Evolutionary conservation across 2,329 filamentous ascomycete species (phyloP), one percentile per base, ranked within the genome.

Genomic region (Xylariales sp.): DNA sequence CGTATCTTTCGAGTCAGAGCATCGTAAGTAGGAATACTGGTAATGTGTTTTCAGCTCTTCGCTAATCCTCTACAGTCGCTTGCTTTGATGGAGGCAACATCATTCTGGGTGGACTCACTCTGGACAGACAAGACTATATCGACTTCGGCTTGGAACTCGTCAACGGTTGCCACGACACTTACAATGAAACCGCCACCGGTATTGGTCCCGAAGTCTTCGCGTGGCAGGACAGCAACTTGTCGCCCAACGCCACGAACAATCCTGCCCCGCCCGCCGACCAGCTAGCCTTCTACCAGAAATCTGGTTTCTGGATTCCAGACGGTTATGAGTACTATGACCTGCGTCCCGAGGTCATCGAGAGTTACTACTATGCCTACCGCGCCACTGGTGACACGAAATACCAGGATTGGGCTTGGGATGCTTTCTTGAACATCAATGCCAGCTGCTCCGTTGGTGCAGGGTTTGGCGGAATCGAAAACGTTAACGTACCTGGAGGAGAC

Each of bases 81-180:
- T 93, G 87, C 62, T 95, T 95, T 56, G 78, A 85, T 43, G 88
- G 86, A 24, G 89, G 89, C 12, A 94, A 84, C 61, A 88, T 94
- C 65, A 82, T 95, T 52, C 77, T 95, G 14, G 88, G 84, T 16
- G 88, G 88, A 4, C 73, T 85, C 18, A 78, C 83, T 1, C 76
- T 95, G 27, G 64, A 73, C 34, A 65, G 77, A 37, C 68, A 78
- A 32, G 73, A 80, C 15, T 90, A 91, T 61, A 70, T 85, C 39
- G 66, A 87, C 35, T 88, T 88, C 50, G 89, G 88, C 10, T 71
- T 94, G 10, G 61, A 73, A 5, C 76, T 95, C 18, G 79, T 87
- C 4, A 70, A 82, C 12, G 80, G 78, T 2, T 95, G 88, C 66
- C 82, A 81, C 60, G 78, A 78, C 22, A 89, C 86, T 0, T 95